Percentiles rank a stretch among this genome's conserved stretches.
These are phyloP conservation scores for Colletotrichum trifolii DNA, from an alignment of 2,329 filamentous ascomycete species.

Conservation along the genomic window DNA sequence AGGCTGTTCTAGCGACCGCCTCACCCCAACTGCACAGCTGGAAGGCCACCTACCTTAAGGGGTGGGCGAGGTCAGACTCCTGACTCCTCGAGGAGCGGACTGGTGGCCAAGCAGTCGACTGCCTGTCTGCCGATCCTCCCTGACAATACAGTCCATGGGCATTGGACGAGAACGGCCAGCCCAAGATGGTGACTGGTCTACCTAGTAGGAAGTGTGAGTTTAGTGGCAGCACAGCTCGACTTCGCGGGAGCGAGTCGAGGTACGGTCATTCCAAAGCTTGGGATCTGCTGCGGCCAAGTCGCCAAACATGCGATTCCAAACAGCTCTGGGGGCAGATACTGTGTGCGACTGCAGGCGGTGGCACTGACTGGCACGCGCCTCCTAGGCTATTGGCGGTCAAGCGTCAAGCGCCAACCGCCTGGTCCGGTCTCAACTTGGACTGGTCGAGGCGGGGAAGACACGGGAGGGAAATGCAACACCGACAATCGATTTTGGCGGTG, in stretches of 20 bases:
- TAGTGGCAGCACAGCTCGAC: not conserved
- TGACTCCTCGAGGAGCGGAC: no score
- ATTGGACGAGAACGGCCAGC: constrained; percentile 12
- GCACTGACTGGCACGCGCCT: constrained; percentile 33
- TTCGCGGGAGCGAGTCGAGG: constrained; percentile 5
- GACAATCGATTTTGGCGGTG: constrained; percentile 21
- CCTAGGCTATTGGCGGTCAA: constrained; percentile 35
- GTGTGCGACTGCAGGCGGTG: not conserved
- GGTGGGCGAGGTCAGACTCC: constrained; percentile 11
- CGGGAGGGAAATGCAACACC: constrained; percentile 11
- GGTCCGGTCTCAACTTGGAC: constrained; percentile 35
- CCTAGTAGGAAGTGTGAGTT: not conserved
- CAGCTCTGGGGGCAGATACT: no score
- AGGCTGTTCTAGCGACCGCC: constrained; percentile 33
- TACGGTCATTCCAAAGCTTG: constrained; percentile 29
- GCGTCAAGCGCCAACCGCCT: constrained; percentile 21
- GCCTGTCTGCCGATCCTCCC: constrained; percentile 33
- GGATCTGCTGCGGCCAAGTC: constrained; percentile 22
- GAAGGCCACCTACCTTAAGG: not conserved
- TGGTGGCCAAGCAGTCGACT: constrained; percentile 20
- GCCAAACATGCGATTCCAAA: constrained; percentile 2
- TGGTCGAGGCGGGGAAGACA: constrained; percentile 33
- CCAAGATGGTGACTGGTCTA: no score
- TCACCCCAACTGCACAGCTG: constrained; percentile 31
- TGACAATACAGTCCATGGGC: constrained; percentile 34